Conservation (phyloP, 2,329 filamentous ascomycete genomes). For the Ceratocystis lukuohia region DNA sequence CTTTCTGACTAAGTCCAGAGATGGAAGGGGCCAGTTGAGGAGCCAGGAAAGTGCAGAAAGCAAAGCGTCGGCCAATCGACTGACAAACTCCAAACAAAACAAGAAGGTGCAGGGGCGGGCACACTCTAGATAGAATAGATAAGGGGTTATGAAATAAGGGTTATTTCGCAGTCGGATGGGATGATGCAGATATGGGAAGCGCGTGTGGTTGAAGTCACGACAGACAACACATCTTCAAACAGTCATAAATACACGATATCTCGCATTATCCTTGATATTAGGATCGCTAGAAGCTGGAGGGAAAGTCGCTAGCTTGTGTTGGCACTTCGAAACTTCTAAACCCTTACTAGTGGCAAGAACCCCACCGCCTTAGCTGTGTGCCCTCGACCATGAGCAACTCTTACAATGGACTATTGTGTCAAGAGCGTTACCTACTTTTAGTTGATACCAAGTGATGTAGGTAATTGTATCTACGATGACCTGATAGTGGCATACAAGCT, state of each 20-base stretch:
- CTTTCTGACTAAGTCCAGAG: not conserved
- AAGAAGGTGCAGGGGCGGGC: not conserved
- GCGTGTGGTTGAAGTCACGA: not conserved
- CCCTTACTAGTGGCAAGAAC: not conserved
- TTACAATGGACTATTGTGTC: no score
- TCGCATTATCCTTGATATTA: not conserved
- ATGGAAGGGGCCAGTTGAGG: not conserved
- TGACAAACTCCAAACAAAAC: not conserved
- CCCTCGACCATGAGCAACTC: no score
- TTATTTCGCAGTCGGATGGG: not conserved
- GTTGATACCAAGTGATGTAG: no score
- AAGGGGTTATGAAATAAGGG: not conserved
- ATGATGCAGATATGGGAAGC: not conserved
- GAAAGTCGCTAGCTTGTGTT: not conserved
- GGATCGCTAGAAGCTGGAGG: not conserved
- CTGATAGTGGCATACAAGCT: no score
- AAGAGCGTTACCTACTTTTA: no score
- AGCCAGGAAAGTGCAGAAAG: not conserved
- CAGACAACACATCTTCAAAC: not conserved
- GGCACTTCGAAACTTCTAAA: not conserved
- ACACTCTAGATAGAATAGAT: not conserved
- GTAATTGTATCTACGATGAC: no score
- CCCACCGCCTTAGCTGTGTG: no score
- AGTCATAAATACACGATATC: no score
- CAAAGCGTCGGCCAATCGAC: not conserved